Evolutionary conservation across 2,329 filamentous ascomycete species (phyloP), one percentile per base, ranked within the genome.

Genomic region (Penicillium glabrum): DNA sequence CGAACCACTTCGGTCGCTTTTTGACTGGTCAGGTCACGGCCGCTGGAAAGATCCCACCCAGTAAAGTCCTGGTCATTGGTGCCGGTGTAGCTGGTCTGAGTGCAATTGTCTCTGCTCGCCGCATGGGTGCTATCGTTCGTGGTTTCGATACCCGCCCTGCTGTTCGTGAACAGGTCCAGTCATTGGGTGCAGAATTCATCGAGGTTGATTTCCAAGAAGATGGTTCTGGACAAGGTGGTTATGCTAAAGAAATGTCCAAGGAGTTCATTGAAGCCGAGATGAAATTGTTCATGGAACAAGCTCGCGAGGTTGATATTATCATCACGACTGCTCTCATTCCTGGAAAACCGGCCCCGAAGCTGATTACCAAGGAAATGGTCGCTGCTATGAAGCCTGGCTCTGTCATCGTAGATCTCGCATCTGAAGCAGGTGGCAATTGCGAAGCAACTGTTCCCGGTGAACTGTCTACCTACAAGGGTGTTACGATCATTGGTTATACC

Each of bases 261-360:
- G 91, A 93, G 64, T 96, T 96, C 68, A 91, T 95, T 71, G 90
- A 91, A 59, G 91, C 91, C 6, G 91, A 96, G 73, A 96, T 96
- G 91, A 93, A 90, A 72, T 82, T 96, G 0, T 96, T 96, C 76
- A 86, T 90, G 71, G 89, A 95, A 64, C 92, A 96, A 72, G 90
- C 89, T 59, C 84, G 85, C 57, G 92, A 96, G 39, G 91, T 96
- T 51, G 91, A 96, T 73, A 96, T 96, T 61, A 89, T 96, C 59
- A 89, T 96, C 70, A 96, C 91, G 1, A 96, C 92, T 1, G 92
- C 92, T n/a, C 75, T 96, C 66, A 96, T 96, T 58, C 92, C 92
- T 0, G 92, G 91, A 55, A 89, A 83, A 64, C 89, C 89, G 27
- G 91, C 91, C 0, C 92, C 92, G 0, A 93, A 89, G 67, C 80